Base-by-base conservation (phyloP, 2,329 filamentous ascomycete species). In the Penicillium sp. region DNA sequence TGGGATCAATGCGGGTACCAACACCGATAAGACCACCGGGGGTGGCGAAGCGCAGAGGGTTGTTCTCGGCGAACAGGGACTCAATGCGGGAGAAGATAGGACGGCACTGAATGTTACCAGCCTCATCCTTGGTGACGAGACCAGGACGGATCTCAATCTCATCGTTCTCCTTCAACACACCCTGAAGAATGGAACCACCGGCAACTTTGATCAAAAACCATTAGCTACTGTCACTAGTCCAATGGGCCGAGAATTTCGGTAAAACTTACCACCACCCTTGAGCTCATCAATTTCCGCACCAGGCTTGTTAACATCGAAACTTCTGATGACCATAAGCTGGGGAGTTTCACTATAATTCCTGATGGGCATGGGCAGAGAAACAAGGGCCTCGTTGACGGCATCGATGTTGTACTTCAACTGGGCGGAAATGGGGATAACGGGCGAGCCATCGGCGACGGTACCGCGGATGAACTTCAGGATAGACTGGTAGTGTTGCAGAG, bases 361-460 rank as follows among this genome's bases (percentile, higher is more conserved):
- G 62, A 90, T 82, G 16, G 95, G 95, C 10, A 98, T 89, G 28
- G 95, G 95, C 71, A 99, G 97, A 73, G 92, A 93, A 78, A 97
- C 92, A 68, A 99, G 91, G 72, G 93, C 89, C 81, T 99, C 94
- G 82, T 96, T 96, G 80, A 98, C 91, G 68, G 94, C 93, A 78
- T 99, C 95, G 75, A 99, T 97, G 84, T 99, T 99, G 88, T 97
- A 96, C 84, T 98, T 98, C 73, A 99, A 85, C 85, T 99, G 95
- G 52, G 95, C 95, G 59, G 95, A 89, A 77, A 99, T 97, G 68
- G 95, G 96, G 66, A 99, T 96, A 76, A 99, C 92, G 57, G 95
- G 95, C 49, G 93, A 88, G 76, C 94, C 93, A 78, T 95, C 94
- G 62, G 95, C 95, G 62, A 97, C 94, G 37, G 95, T 99, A 75